Base-by-base conservation (phyloP, 352 stramenopile genomes). In the Thraustochytrium striatum region DNA sequence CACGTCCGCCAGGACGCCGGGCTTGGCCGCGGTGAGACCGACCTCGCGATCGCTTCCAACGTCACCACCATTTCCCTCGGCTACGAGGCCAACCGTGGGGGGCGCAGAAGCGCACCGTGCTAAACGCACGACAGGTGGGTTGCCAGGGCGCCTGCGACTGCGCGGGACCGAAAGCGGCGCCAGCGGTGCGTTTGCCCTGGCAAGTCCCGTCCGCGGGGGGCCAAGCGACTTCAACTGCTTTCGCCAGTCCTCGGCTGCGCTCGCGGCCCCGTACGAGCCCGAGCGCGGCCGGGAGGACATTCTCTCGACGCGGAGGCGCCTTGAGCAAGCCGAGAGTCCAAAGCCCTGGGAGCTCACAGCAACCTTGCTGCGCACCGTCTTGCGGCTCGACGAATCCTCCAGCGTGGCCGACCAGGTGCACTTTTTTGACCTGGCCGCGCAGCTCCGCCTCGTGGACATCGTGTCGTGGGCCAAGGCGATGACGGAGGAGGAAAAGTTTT, bases 311-410 rank as follows among this genome's bases (percentile, higher is more conserved):
- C 65, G 65, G 7, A 36, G 19, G 7, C 35, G 68, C 7, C 65
- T 75, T 7, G 65, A 75, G 50, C 19, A 75, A 39, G 25, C n/a
- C n/a, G 43, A 30, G 65, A 25, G 30, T 3, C 30, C 39, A 3
- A 75, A 75, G 52, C 65, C 65, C 9, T 75, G 65, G 65, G 65
- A 75, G 28, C 36, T 75, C 21, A 75, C 32, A 30, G 50, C 32
- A 11, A 61, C 52, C 8, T 32, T 75, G n/a, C 65, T 75, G 11
- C 65, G 65, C 25, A 61, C 44, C 9, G 65, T 43, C 5, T 25
- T 75, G 16, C 21, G 41, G 1, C 13, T 75, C 7, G 7, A 38
- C 65, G 65, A 75, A 5, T 28, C 5, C 25, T 44, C 65, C 11
- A 44, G 30, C 33, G 13, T 75, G 9, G 52, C 41, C 19, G 52